These are phyloP conservation scores for Calonectria pauciramosa DNA, from an alignment of 2,329 filamentous ascomycete genomes.

Conservation along the genomic window DNA sequence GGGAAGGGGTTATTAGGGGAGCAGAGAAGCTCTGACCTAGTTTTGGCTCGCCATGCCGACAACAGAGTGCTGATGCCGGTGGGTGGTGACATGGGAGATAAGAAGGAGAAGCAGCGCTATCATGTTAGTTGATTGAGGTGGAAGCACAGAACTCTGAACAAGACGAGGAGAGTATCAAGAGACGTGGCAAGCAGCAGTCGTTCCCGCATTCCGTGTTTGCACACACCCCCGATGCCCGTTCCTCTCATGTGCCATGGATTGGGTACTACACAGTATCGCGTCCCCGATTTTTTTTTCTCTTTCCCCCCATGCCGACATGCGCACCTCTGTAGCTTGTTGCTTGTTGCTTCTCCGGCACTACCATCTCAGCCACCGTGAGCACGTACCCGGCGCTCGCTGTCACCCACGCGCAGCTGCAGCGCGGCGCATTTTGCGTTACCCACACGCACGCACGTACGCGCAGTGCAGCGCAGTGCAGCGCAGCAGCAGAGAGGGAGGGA, in stretches of 20 bases:
- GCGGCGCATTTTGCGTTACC: constrained; percentile 5
- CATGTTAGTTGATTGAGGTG: neutral
- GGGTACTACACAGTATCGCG: neutral
- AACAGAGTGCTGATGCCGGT: neutral
- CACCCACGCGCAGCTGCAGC: constrained; percentile 4
- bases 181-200: neutral
- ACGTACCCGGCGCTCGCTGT: constrained; percentile 23
- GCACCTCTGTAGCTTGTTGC: neutral
- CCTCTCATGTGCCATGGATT: neutral
- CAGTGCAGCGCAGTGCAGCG: neutral
- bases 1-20: constrained; percentile 10
- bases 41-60: neutral
- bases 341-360: neutral
- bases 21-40: neutral
- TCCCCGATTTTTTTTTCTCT: constrained; percentile 4
- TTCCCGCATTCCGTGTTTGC: neutral
- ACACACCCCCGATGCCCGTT: neutral
- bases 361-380: constrained; percentile 16
- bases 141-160: neutral
- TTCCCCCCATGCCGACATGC: constrained; percentile 4
- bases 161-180: neutral
- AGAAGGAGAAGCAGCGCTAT: neutral
- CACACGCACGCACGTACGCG: neutral
- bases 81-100: neutral
- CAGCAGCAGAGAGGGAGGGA: neutral